Conservation (phyloP, 495 filamentous ascomycete species). For the Polyplosphaeria fusca region DNA sequence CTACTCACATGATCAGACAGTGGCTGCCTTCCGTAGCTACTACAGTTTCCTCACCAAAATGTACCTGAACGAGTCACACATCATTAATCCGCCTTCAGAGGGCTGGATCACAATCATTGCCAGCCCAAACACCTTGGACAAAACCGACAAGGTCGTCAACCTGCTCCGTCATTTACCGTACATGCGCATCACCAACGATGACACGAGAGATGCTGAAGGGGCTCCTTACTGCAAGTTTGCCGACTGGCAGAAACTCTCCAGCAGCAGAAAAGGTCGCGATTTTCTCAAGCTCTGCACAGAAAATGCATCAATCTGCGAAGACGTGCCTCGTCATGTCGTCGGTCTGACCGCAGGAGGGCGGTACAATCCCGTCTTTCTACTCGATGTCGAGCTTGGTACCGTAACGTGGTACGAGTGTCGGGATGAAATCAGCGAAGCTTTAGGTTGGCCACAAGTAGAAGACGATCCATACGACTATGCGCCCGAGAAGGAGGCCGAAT, state of each 20-base stretch:
- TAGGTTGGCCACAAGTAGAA: no score
- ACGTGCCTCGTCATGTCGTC: neutral
- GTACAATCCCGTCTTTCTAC: neutral
- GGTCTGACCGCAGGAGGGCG: neutral
- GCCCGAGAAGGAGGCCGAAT: neutral
- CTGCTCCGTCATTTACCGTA: slow-evolving; percentile 4
- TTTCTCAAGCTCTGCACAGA: no score
- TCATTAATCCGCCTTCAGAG: neutral
- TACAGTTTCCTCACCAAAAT: slow-evolving; percentile 1
- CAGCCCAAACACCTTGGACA: neutral
- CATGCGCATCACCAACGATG: neutral
- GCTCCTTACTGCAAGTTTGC: neutral
- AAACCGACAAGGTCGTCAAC: neutral
- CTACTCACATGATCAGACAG: neutral
- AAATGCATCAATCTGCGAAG: neutral
- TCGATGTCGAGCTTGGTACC: neutral
- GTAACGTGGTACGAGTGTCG: neutral
- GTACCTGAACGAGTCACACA: neutral
- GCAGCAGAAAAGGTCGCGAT: no score
- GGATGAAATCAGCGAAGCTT: neutral
- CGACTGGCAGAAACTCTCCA: no score
- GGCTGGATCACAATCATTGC: neutral
- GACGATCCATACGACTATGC: neutral
- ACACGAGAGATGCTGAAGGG: neutral
- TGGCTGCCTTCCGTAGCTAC: neutral